Evolutionary conservation across 2,329 filamentous ascomycete species (phyloP).

Genomic region (Neonectria sp.): DNA sequence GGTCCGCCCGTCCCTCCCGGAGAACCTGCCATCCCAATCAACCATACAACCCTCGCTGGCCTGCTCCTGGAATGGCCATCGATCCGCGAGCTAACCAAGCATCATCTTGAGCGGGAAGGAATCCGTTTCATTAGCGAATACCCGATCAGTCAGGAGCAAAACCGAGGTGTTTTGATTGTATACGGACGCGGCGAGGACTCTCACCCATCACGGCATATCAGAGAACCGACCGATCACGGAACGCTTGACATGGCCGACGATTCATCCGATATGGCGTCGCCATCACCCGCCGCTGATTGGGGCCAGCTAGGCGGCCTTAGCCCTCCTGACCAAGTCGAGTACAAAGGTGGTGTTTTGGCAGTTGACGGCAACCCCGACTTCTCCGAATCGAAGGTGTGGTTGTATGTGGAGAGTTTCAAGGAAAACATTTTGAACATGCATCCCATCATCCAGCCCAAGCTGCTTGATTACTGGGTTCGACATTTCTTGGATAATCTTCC

Average conservation of each 20-base stretch:
- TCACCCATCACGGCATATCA: slow-evolving; percentile 68
- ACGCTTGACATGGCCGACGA: slow-evolving; percentile 62
- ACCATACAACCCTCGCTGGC: slow-evolving; percentile 93
- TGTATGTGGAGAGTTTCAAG: slow-evolving; percentile 71
- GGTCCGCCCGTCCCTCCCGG: slow-evolving; percentile 69
- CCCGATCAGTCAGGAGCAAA: slow-evolving; percentile 82
- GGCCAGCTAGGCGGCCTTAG: slow-evolving; percentile 70
- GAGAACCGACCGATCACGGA: slow-evolving; percentile 57
- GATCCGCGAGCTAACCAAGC: slow-evolving; percentile 74
- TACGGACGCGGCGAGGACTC: slow-evolving; percentile 85
- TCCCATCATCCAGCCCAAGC: slow-evolving; percentile 70
- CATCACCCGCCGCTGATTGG: slow-evolving; percentile 70
- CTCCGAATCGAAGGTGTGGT: slow-evolving; percentile 63
- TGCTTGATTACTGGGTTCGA: slow-evolving; percentile 67
- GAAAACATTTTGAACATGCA: slow-evolving; percentile 76
- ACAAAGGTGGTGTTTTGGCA: slow-evolving; percentile 55
- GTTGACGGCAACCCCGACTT: slow-evolving; percentile 70
- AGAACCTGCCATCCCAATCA: slow-evolving; percentile 81
- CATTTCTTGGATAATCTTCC: slow-evolving; percentile 67
- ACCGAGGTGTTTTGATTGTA: slow-evolving; percentile 80
- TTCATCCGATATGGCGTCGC: slow-evolving; percentile 67
- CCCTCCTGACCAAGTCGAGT: slow-evolving; percentile 59
- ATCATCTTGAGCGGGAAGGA: slow-evolving; percentile 62
- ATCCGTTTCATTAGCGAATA: slow-evolving; percentile 77
- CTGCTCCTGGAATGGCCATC: slow-evolving; percentile 82